Base-by-base conservation (phyloP, 2,329 filamentous ascomycete genomes). In the Fusarium sp. region DNA sequence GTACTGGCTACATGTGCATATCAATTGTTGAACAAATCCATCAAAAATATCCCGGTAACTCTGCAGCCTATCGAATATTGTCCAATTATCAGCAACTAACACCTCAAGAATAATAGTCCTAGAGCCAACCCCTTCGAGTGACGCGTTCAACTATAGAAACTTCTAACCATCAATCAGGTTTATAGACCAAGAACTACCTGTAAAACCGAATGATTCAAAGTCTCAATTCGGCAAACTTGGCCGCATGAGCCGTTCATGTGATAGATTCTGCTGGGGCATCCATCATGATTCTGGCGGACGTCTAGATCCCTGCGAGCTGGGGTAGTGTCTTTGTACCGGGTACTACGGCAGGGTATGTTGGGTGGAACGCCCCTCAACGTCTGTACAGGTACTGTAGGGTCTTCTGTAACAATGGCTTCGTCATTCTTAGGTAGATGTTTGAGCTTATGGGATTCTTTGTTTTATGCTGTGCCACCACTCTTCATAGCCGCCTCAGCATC, bases 241-340 rank as follows among this genome's bases (percentile, higher is more conserved):
- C 65, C 54, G 51, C 41, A 44, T 54, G 67, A 62, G 41, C 49
- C 59, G 61, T 69, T 51, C 67, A 70, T 70, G 68, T 70, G 68
- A 70, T 71, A 55, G 55, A 70, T 71, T 69, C 59, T 56, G 67
- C 58, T 65, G 67, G 68, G 67, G 63, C 58, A 32, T 57, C 59
- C 55, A 56, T 55, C 65, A 65, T 71, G 65, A 62, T 69, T 46
- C 65, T 49, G 64, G 51, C 18, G 34, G 51, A 60, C 22, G 30
- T 51, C 68, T 58, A 54, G 68, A 71, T 48, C 68, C 68, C 52
- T 70, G 68, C 46, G 38, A 68, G 43, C 62, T 60, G 63, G 60
- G 51, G 68, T 65, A 70, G 47, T n/a, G 44, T 15, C 51, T 25
- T 65, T 65, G 68, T 70, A 71, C 64, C 43, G 12, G 51, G 46